Evolutionary conservation across 1,284 basidiomycete genomes (phyloP).

Genomic region (Ustilago hordei): DNA sequence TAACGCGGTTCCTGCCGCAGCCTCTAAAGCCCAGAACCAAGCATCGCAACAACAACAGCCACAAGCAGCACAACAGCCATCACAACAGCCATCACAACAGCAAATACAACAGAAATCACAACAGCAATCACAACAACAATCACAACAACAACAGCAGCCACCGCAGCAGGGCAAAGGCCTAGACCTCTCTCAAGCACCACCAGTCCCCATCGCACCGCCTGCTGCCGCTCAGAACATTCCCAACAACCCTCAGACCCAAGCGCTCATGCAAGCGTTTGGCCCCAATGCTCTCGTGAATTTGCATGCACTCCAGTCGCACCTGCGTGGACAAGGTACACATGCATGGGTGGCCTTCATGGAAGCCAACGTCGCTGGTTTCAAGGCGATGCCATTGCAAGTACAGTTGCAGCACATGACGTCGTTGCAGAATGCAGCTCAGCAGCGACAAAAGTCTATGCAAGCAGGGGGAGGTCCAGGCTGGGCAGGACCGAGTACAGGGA

Average conservation of each 20-base stretch:
- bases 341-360: constrained; percentile 58
- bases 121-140: constrained; percentile 4
- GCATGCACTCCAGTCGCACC: constrained; percentile 53
- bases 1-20: not conserved
- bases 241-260: constrained; percentile 53
- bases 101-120: constrained; percentile 6
- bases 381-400: constrained; percentile 44
- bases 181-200: constrained; percentile 38
- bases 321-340: constrained; percentile 50
- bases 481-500: not conserved
- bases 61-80: constrained; percentile 1
- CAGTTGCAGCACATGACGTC: constrained; percentile 58
- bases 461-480: constrained; percentile 8
- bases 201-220: constrained; percentile 34
- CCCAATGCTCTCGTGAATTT: constrained; percentile 56
- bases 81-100: no score
- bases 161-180: constrained; percentile 25
- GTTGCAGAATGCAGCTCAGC: constrained; percentile 44
- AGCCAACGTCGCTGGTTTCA: constrained; percentile 44
- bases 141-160: constrained; percentile 11
- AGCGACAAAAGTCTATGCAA: constrained; percentile 34
- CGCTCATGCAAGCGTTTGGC: constrained; percentile 56
- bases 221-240: constrained; percentile 27
- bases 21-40: constrained; percentile 5
- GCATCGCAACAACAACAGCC: not conserved